Percentiles rank a stretch among this genome's conserved stretches.
These are phyloP conservation scores for Ochromonas danica DNA, from an alignment of 108 stramenopile genomes.

Conservation along the genomic window DNA sequence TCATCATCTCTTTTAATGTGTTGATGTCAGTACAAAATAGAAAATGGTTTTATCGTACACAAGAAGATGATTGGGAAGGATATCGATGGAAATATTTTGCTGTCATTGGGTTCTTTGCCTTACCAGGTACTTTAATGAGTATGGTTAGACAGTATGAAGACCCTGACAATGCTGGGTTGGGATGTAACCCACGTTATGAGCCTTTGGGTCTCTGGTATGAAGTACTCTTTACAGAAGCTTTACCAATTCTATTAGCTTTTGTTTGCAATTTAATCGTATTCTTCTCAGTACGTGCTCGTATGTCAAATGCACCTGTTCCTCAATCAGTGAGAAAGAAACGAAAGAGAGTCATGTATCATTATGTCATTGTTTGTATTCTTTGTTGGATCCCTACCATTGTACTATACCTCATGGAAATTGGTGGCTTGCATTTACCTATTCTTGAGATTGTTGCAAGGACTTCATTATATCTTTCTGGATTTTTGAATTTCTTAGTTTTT, in stretches of 20 bases:
- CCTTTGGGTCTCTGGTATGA: constrained; percentile 12
- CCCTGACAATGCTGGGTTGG: background rate
- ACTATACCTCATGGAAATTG: background rate
- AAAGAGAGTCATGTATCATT: constrained; percentile 35
- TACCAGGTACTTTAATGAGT: background rate
- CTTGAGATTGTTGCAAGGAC: background rate
- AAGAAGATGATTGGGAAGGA: constrained; percentile 4
- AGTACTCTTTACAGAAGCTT: constrained; percentile 23
- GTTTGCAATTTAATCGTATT: constrained; percentile 7
- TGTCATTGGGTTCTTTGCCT: background rate
- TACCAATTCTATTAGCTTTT: constrained; percentile 23
- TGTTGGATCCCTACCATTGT: constrained; percentile 32
- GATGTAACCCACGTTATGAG: constrained; percentile 6
- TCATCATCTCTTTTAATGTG: constrained; percentile 16
- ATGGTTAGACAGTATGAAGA: constrained; percentile 6
- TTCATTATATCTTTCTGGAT: constrained; percentile 21
- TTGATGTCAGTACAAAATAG: constrained; percentile 7
- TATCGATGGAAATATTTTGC: background rate
- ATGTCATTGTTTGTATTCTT: constrained; percentile 22
- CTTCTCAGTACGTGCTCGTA: constrained; percentile 2
- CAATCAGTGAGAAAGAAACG: constrained; percentile 7
- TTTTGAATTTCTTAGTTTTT: constrained; percentile 33
- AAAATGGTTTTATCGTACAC: constrained; percentile 5
- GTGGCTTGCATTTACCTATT: background rate
- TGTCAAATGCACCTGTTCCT: constrained; percentile 15